Percentiles rank a stretch among this genome's conserved stretches.
phyloP scores from a whole-genome alignment of 1,284 basidiomycete species.

The Ustilago nuda region DNA sequence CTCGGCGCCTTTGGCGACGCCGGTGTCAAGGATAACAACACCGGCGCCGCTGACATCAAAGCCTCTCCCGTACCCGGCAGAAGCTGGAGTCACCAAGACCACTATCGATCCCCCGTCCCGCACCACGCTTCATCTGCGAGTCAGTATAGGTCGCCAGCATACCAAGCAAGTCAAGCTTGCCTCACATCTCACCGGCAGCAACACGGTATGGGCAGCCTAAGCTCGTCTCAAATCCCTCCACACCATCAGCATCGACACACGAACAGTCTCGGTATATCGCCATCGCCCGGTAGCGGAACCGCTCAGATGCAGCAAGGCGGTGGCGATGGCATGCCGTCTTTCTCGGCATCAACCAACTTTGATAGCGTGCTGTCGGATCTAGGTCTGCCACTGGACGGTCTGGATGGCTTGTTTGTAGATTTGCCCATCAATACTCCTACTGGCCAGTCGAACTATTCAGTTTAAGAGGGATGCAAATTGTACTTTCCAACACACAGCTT shows the following conservation, averaged over 20 bases:
- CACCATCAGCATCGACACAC: slow-evolving; percentile 17
- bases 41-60: slow-evolving; percentile 4
- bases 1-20: slow-evolving; percentile 19
- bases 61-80: slow-evolving; percentile 6
- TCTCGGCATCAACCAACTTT: slow-evolving; percentile 39
- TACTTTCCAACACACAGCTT: slow-evolving; percentile 1
- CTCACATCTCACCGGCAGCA: slow-evolving; percentile 8
- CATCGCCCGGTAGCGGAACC: slow-evolving; percentile 4
- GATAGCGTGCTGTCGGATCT: slow-evolving; percentile 46
- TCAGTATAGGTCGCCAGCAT: slow-evolving; percentile 25
- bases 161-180: slow-evolving; percentile 14
- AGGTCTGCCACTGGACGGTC: slow-evolving; percentile 39
- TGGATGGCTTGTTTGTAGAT: slow-evolving; percentile 49
- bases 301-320: slow-evolving; percentile 8
- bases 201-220: neutral
- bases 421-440: slow-evolving; percentile 35
- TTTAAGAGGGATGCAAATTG: slow-evolving; percentile 4
- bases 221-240: neutral
- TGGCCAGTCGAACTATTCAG: slow-evolving; percentile 26
- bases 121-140: slow-evolving; percentile 17
- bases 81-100: slow-evolving; percentile 41
- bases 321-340: neutral
- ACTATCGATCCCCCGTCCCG: slow-evolving; percentile 42
- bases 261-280: slow-evolving; percentile 11
- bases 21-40: neutral